Evolutionary conservation across 495 filamentous ascomycete species (phyloP), one percentile per base, ranked within the genome.

Genomic region (Tetracladium setigerum): DNA sequence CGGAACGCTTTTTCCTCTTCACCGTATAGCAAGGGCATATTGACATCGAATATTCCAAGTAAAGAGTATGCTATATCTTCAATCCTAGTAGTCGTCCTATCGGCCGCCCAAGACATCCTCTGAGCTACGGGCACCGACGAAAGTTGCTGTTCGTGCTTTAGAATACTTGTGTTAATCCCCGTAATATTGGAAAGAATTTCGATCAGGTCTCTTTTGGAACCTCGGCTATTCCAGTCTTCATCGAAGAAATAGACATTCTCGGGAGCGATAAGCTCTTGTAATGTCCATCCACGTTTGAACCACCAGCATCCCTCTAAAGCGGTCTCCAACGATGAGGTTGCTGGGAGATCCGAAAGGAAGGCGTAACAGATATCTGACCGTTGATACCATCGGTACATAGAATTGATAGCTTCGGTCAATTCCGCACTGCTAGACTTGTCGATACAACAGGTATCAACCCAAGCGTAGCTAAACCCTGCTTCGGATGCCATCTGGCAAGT

Each of bases 361-460:
- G 52, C 64, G 39, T 64, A 67, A 43, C 64, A 67, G 2, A 62
- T 43, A 2, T 44, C 27, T 2, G 64, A 46, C 11, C 54, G 32
- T n/a, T 46, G 31, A 30, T 66, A 67, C 62, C 62, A 66, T 5
- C 27, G n/a, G n/a, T n/a, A n/a, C n/a, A n/a, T n/a, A n/a, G n/a
- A n/a, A n/a, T n/a, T n/a, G n/a, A n/a, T n/a, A n/a, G 44, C 58
- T 57, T 72, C 65, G 36, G 55, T 59, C 4, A 68, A 55, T 47
- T 72, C 66, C 11, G 65, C 65, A 38, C 67, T 71, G 48, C 62
- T 65, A 4, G 52, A 55, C 16, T 71, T 70, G 41, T 72, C 62
- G 52, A 71, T 71, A 41, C 68, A 72, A 41, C 68, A 72, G 0
- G 69, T 69, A 37, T 71, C n/a, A n/a, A n/a, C n/a, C n/a, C n/a